Conservation (phyloP, 2,329 filamentous ascomycete species). For the Ascochyta lentis region DNA sequence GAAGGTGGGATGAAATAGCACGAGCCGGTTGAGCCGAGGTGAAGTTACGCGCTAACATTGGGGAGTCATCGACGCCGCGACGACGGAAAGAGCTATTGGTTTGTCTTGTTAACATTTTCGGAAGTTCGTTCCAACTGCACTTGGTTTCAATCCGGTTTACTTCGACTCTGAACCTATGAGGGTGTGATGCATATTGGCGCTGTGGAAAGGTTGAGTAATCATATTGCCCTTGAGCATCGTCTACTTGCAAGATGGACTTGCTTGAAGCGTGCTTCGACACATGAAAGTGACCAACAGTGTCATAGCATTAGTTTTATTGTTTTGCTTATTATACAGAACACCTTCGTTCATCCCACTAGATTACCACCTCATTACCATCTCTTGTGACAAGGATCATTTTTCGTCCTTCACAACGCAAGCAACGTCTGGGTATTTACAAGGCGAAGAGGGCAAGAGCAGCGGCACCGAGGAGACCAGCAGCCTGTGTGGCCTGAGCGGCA, state of each 20-base stretch:
- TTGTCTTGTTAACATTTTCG: background rate
- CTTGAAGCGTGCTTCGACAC: too few species aligned
- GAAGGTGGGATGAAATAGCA: too few species aligned
- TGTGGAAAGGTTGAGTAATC: too few species aligned
- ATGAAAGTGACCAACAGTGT: background rate
- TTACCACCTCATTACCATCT: background rate
- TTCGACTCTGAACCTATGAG: too few species aligned
- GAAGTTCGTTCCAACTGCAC: background rate
- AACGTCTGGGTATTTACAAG: conserved; percentile 35
- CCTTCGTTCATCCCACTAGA: too few species aligned
- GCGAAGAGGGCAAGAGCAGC: conserved; percentile 45
- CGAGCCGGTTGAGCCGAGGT: background rate
- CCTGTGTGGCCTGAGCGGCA: conserved; percentile 43
- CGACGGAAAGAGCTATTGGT: background rate
- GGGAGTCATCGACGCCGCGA: background rate
- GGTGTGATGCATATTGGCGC: too few species aligned
- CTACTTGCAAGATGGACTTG: too few species aligned
- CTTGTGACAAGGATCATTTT: background rate
- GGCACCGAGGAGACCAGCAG: conserved; percentile 43
- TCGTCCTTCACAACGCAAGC: background rate
- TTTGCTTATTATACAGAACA: background rate
- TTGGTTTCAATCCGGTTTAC: background rate
- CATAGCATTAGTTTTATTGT: background rate
- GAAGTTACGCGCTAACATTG: background rate
- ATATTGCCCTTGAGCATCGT: too few species aligned